Base-by-base conservation (phyloP, 306 rosid species). In the Lathyrus aphaca region DNA sequence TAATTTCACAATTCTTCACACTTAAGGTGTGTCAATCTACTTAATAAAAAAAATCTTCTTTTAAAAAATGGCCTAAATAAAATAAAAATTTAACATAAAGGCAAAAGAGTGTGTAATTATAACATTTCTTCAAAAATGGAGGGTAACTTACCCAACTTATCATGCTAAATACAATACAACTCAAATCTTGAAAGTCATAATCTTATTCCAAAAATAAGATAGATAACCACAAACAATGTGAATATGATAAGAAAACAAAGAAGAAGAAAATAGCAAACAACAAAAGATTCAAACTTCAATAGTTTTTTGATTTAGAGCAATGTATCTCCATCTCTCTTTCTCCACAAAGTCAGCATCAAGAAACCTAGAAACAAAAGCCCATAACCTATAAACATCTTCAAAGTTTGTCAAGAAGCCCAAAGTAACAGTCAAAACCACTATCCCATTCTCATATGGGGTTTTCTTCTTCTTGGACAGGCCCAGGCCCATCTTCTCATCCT, bases 261-360 rank as follows among this genome's bases (percentile, higher is more conserved):
- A 19, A 23, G 2, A 11, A 19, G n/a, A 17, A 25, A 8, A 27
- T 38, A 49, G n/a, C n/a, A 55, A 25, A 9, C n/a, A 38, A 18
- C 5, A 45, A 76, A 4, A 42, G 2, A 17, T 77, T 82, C 84
- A 91, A 40, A 92, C 75, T 64, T 88, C 93, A 37, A 90, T 44
- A 0, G 88, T 92, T 10, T 78, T 81, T 60, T 92, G 96, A 82
- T 90, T 86, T 29, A 92, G 84, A 55, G 96, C 96, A 69, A 59
- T 68, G 86, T 90, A 92, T 75, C 96, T 90, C 98, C 96, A 92
- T 58, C 84, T 88, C 79, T 88, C 98, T 73, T 90, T 90, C 82
- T 90, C 93, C 63, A 86, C 91, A 80, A 90, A 92, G 16, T 92
- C 98, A 3, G 96, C 98, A 74, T 92, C 98, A 37, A 88, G 74